A percentile compares a stretch with the other conserved stretches of the same genome.
phyloP scores from a whole-genome alignment of 2,329 filamentous ascomycete genomes.

The Aspergillus amoenus region DNA sequence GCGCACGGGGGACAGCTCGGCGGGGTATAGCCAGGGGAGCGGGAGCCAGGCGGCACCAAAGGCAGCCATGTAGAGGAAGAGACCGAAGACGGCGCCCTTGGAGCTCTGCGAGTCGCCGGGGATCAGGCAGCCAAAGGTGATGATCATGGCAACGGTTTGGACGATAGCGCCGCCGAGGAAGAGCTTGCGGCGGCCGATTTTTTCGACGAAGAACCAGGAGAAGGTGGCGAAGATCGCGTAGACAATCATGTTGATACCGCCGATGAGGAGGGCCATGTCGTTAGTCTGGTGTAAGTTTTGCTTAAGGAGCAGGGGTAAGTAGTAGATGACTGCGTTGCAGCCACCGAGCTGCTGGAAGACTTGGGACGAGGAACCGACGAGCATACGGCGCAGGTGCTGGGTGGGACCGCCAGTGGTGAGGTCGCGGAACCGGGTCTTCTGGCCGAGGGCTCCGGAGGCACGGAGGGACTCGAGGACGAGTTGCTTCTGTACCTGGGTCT shows the following conservation, averaged over 20 bases:
- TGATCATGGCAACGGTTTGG: constrained; percentile 40
- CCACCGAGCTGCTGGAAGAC: constrained; percentile 52
- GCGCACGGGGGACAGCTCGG: constrained; percentile 56
- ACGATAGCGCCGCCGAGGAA: constrained; percentile 41
- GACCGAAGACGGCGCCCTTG: constrained; percentile 53
- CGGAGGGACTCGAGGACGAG: constrained; percentile 69
- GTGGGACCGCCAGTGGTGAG: constrained; percentile 39
- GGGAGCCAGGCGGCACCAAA: constrained; percentile 67
- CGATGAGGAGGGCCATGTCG: constrained; percentile 51
- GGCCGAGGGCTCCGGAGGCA: constrained; percentile 57
- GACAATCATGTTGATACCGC: constrained; percentile 54
- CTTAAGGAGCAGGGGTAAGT: constrained; percentile 49
- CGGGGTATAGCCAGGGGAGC: constrained; percentile 57
- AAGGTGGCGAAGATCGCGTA: constrained; percentile 43
- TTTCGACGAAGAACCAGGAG: constrained; percentile 51
- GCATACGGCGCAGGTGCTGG: constrained; percentile 42
- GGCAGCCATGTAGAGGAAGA: constrained; percentile 69
- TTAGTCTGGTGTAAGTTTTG: constrained; percentile 41
- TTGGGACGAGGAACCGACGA: constrained; percentile 41
- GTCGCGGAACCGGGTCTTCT: constrained; percentile 48
- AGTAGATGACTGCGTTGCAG: constrained; percentile 53
- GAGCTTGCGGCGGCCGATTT: constrained; percentile 47
- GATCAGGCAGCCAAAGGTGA: constrained; percentile 42
- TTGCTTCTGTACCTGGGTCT: constrained; percentile 61
- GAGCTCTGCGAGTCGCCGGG: constrained; percentile 24